phyloP scores from a whole-genome alignment of 805 yeast genomes.

The Schwanniomyces polymorphus region DNA sequence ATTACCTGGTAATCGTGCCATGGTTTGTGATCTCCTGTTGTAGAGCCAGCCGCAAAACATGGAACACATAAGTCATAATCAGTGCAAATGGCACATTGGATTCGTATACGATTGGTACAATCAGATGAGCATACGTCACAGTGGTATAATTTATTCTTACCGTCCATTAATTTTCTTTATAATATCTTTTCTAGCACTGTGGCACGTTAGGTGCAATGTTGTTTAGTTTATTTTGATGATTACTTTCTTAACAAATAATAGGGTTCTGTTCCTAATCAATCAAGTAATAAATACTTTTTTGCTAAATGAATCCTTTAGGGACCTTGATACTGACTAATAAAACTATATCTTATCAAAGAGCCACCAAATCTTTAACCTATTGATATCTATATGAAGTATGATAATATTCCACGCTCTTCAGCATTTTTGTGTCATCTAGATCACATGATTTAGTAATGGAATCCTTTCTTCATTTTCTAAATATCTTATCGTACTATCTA shows the following conservation, averaged over 20 bases:
- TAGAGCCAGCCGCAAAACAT: constrained; percentile 84
- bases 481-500: no score
- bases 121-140: constrained; percentile 98
- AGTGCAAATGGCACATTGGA: constrained; percentile 86
- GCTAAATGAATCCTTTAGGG: background rate
- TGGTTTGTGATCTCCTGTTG: constrained; percentile 86
- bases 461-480: no score
- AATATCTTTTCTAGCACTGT: background rate
- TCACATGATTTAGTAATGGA: background rate
- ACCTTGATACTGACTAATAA: background rate
- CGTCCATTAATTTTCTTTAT: constrained; percentile 24
- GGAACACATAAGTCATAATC: constrained; percentile 98
- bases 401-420: background rate
- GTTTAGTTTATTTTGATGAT: background rate
- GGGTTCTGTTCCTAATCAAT: background rate
- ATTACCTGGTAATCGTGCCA: constrained; percentile 89
- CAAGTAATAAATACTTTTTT: background rate
- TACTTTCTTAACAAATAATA: background rate
- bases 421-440: background rate
- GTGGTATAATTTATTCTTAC: constrained; percentile 54
- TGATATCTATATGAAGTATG: background rate
- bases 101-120: constrained; percentile 87
- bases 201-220: background rate
- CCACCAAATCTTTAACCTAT: background rate
- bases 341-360: background rate